phyloP scores from a whole-genome alignment of 768 basidiomycete species.

The Pleurotus pulmonarius region DNA sequence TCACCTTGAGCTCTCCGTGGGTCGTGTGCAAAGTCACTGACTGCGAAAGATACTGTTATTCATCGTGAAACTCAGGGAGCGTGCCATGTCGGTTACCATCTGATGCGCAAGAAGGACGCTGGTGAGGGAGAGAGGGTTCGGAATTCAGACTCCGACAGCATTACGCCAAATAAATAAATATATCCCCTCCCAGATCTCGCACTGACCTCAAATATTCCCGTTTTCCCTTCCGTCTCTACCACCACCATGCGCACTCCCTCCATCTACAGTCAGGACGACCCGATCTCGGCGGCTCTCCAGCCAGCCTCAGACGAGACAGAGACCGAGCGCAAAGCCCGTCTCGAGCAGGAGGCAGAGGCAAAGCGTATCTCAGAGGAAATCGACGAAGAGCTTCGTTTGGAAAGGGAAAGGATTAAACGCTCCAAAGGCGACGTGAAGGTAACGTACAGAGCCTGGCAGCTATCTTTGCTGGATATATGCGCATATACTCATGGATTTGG shows the following conservation, averaged over 20 bases:
- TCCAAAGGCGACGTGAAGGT: slow-evolving; percentile 78
- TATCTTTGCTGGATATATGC: slow-evolving; percentile 12
- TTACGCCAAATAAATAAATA: slow-evolving; percentile 6
- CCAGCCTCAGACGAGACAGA: slow-evolving; percentile 68
- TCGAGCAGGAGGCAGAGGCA: slow-evolving; percentile 68
- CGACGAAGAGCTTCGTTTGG: slow-evolving; percentile 72
- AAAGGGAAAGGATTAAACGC: slow-evolving; percentile 61
- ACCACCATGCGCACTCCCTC: slow-evolving; percentile 64
- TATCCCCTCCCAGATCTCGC: not conserved
- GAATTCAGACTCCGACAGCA: not conserved
- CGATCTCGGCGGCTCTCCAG: slow-evolving; percentile 61
- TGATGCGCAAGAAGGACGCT: slow-evolving; percentile 16
- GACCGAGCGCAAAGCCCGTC: slow-evolving; percentile 54
- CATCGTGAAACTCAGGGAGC: slow-evolving; percentile 11
- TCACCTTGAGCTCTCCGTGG: slow-evolving; percentile 94
- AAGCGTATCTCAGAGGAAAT: slow-evolving; percentile 76
- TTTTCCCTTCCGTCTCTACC: slow-evolving; percentile 13
- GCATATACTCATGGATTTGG: slow-evolving; percentile 31
- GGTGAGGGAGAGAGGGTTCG: not conserved
- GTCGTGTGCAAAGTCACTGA: slow-evolving; percentile 94
- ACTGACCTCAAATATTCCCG: not conserved
- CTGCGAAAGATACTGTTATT: slow-evolving; percentile 32
- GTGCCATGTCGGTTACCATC: slow-evolving; percentile 11
- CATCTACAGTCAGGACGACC: slow-evolving; percentile 73
- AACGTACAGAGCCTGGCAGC: slow-evolving; percentile 7